phyloP scores from a whole-genome alignment of 2,329 filamentous ascomycete species.

The Alternaria gansuensis region DNA sequence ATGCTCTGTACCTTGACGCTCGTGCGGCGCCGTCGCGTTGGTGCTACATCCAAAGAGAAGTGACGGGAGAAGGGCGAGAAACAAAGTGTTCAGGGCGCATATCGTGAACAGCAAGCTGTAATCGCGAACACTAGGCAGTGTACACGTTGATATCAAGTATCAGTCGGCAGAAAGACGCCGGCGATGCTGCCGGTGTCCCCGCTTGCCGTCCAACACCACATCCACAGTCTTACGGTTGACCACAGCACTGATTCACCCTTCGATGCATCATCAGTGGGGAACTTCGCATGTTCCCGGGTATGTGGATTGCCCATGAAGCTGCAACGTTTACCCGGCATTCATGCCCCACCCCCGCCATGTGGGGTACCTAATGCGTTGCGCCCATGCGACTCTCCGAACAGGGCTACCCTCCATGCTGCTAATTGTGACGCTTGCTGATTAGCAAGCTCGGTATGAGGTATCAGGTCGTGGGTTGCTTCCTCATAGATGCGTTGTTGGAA shows the following conservation, averaged over 20 bases:
- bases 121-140: not conserved
- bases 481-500: not conserved
- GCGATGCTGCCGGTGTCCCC: not conserved
- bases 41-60: not conserved
- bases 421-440: not conserved
- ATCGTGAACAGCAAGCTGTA: not conserved
- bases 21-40: not conserved
- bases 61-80: not conserved
- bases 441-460: constrained; percentile 4
- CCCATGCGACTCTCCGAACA: not conserved
- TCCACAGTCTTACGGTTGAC: not conserved
- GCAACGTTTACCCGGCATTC: constrained; percentile 34
- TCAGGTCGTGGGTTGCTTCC: not conserved
- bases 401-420: not conserved
- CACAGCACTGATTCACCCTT: not conserved
- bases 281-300: not conserved
- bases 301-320: constrained; percentile 1
- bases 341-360: constrained; percentile 45
- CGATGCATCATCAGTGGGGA: not conserved
- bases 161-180: not conserved
- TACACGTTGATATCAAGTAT: not conserved
- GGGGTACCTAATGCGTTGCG: constrained; percentile 27
- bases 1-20: not conserved
- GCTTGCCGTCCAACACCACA: not conserved
- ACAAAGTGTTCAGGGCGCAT: not conserved